Evolutionary conservation across 2,329 filamentous ascomycete genomes (phyloP), one percentile per base, ranked within the genome.

Genomic region (Mollisia scopiformis): DNA sequence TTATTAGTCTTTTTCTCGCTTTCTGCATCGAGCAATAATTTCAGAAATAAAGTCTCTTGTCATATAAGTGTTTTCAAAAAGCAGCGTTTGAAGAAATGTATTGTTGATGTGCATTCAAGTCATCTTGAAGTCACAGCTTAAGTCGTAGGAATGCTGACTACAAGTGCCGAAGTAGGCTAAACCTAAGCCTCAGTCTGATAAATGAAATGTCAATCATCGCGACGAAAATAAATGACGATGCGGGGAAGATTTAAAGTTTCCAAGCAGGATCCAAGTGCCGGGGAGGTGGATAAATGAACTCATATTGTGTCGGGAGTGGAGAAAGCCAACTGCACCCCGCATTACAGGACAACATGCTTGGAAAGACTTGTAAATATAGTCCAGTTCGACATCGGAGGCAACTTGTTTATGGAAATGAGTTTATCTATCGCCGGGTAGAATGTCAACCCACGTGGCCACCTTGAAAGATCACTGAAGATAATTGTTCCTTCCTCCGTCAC

Each of bases 221-320:
- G 13, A 25, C 19, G 14, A n/a, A 30, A 50, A 6, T n/a, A 39
- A 19, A n/a, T 49, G 6, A 19, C 41, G 31, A 23, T 33, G 51
- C 28, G 51, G 31, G 41, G 51, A 28, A n/a, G 49, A 41, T 46
- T 56, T n/a, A 47, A 51, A 28, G 47, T 30, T 30, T 31, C 16
- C 14, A 28, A 35, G 11, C 28, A 30, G 39, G 21, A 50, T 49
- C 16, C 10, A 59, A 62, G 25, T 59, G 60, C 60, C 60, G 57
- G 33, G 6, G 19, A 62, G 30, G 59, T 52, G 21, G n/a, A 55
- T 23, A 47, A 51, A 46, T 58, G 21, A n/a, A 58, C 56, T 46
- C 46, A 58, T 62, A 49, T 55, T 47, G 19, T 37, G 27, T 8
- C 21, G 27, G 35, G 59, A 55, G 59, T 58, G 52, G 23, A 51